Base-by-base conservation (phyloP, 345 rosid genomes). In the Heritiera littoralis region DNA sequence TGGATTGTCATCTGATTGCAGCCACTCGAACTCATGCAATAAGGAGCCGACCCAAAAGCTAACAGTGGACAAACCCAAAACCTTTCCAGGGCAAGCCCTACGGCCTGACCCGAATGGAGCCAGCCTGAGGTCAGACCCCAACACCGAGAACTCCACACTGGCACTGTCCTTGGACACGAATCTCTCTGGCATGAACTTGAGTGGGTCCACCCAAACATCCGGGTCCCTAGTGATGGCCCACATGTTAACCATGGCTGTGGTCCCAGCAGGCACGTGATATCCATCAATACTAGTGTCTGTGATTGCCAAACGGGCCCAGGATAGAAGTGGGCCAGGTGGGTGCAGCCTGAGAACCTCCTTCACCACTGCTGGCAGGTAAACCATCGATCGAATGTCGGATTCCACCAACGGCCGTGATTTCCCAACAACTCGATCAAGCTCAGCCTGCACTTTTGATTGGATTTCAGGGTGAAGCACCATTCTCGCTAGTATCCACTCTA, bases 181-280 rank as follows among this genome's bases (percentile, higher is more conserved):
- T 67, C 98, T 84, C 43, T 89, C 94, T 6, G 97, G 95, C 82
- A 60, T 84, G 79, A 90, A 94, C 78, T 82, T 75, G 46, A 87
- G 86, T 9, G 98, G 93, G 87, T 92, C 87, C 11, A 45, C 75
- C 98, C 98, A 94, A 67, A 86, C 81, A 10, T 85, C 82, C 18
- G 91, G 92, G 87, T 94, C 98, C 86, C 93, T 83, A 4, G 90
- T 74, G 46, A 94, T 91, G 86, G 98, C 98, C 98, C 98, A 94
- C 98, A 94, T 94, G 84, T 94, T 94, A 60, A 94, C 97, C 97
- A 94, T 92, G 3, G 98, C 95, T 2, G 97, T 94, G 84, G 98
- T 94, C 81, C 98, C 94, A 13, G 55, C 51, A 5, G 98, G 98
- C 86, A 94, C 92, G 85, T 83, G 84, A 85, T 89, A 76, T 60